Evolutionary conservation across 1,139 yeast genomes (phyloP), one percentile per base, ranked within the genome.

Genomic region (Spathaspora sp.): DNA sequence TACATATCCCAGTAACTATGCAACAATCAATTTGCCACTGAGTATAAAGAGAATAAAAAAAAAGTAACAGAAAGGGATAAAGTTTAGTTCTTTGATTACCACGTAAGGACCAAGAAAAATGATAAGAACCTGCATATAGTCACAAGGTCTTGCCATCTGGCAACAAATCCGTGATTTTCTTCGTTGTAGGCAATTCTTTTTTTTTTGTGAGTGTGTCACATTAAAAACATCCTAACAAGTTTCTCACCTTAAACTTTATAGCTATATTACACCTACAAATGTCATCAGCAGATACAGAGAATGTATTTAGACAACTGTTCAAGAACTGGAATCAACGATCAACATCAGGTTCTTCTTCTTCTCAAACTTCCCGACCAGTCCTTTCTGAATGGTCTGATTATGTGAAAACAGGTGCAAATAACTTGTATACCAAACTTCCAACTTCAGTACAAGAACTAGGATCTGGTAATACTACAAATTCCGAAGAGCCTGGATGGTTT

Each of bases 401-500:
- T 50, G 64, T 75, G 43, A 69, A 67, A 45, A 52, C 66, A 29
- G 68, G 76, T 11, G 79, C 79, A 34, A 72, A 68, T 52, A 69
- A 69, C 51, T 55, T 75, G 16, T 75, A 75, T 54, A 56, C 63
- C n/a, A 59, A 70, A 31, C 61, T 75, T 34, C 80, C 80, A 2
- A 59, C 70, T 2, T 53, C 58, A 25, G 53, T 53, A 17, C 61
- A 56, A 47, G 58, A 52, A 36, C 38, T 49, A 37, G 39, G 39
- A 2, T 10, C 27, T 24, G 43, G 46, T 4, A 41, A 44, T 7
- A 27, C 44, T 7, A 37, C 15, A 26, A 34, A 38, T 29, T 34
- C 20, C 9, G 70, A 70, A 52, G 80, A 75, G 51, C 79, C 85
- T 1, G 63, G 74, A 20, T 80, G 85, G 85, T 79, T 78, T 54